Percentiles rank a stretch among this genome's conserved stretches.
Evolutionary conservation across 345 rosid genomes (phyloP).

Genomic region (Sonneratia alba): DNA sequence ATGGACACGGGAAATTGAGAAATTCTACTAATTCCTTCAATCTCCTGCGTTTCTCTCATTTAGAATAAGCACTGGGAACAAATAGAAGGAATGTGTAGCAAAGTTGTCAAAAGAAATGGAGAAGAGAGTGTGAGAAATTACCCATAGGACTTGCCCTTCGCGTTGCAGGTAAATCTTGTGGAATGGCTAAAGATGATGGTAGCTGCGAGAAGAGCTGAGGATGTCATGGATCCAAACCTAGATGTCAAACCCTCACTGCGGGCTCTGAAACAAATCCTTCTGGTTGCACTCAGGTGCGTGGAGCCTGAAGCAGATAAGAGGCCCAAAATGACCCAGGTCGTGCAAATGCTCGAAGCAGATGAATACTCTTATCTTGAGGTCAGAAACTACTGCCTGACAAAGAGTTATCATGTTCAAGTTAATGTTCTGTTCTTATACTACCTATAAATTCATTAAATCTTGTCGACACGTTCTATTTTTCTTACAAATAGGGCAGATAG

Average conservation of each 20-base stretch:
- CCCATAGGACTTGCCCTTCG: background rate
- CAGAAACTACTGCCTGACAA: background rate
- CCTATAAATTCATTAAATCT: too few species aligned
- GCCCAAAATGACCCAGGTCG: constrained; percentile 91
- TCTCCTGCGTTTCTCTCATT: too few species aligned
- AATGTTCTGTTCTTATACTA: too few species aligned
- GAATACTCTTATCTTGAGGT: constrained; percentile 84
- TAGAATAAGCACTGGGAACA: too few species aligned
- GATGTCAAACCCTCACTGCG: constrained; percentile 66
- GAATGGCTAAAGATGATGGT: constrained; percentile 98
- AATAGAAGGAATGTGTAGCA: too few species aligned
- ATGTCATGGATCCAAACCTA: constrained; percentile 72
- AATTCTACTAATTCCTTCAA: too few species aligned
- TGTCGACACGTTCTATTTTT: too few species aligned
- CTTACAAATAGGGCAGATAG: background rate
- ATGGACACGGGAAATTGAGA: too few species aligned
- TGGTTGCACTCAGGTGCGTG: constrained; percentile 81
- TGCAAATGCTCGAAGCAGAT: constrained; percentile 78
- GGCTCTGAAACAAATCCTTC: constrained; percentile 64
- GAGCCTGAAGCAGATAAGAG: constrained; percentile 85
- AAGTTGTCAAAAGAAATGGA: too few species aligned
- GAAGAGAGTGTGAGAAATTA: background rate
- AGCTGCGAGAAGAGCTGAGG: constrained; percentile 87
- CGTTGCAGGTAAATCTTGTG: constrained; percentile 74
- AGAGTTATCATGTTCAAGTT: too few species aligned